Evolutionary conservation across 768 basidiomycete species (phyloP).

Genomic region (Psilocybe tampanensis): DNA sequence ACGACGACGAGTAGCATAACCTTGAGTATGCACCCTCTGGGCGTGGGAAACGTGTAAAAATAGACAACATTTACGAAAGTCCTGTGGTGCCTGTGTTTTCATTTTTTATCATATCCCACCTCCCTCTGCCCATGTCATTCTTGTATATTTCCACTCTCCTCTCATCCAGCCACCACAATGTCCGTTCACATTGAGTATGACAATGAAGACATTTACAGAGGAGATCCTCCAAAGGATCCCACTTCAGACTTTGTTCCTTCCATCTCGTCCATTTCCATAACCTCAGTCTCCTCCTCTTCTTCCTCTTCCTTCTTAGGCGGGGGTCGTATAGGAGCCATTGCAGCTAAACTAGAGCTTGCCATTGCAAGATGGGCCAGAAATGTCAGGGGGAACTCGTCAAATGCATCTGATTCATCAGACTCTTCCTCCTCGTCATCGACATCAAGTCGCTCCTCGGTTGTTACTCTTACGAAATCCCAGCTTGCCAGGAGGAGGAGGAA

Average conservation of each 20-base stretch:
- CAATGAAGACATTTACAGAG: conserved; percentile 64
- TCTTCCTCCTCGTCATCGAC: conserved; percentile 50
- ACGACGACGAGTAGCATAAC: conserved; percentile 10
- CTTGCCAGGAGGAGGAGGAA: conserved; percentile 41
- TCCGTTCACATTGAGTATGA: conserved; percentile 23
- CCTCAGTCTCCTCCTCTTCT: conserved; percentile 45
- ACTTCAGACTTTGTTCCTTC: conserved; percentile 30
- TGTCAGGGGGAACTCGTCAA: conserved; percentile 45
- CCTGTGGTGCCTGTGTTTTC: neutral
- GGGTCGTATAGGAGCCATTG: conserved; percentile 51
- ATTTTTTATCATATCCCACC: neutral
- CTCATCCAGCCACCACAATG: conserved; percentile 14
- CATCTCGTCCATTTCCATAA: conserved; percentile 38
- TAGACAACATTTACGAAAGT: conserved; percentile 15
- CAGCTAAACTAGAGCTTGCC: conserved; percentile 68
- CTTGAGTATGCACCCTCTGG: neutral
- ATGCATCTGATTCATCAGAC: conserved; percentile 44
- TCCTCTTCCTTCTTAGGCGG: conserved; percentile 38
- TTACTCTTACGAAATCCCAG: conserved; percentile 42
- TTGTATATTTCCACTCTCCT: conserved; percentile 4
- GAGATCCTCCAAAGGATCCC: conserved; percentile 40
- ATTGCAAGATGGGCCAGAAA: conserved; percentile 69
- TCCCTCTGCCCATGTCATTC: conserved; percentile 15
- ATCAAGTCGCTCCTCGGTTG: conserved; percentile 41
- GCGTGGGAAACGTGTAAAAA: conserved; percentile 11